These are phyloP conservation scores for Camellia oleifera DNA, from an alignment of 179 eudicot genomes.

Conservation along the genomic window DNA sequence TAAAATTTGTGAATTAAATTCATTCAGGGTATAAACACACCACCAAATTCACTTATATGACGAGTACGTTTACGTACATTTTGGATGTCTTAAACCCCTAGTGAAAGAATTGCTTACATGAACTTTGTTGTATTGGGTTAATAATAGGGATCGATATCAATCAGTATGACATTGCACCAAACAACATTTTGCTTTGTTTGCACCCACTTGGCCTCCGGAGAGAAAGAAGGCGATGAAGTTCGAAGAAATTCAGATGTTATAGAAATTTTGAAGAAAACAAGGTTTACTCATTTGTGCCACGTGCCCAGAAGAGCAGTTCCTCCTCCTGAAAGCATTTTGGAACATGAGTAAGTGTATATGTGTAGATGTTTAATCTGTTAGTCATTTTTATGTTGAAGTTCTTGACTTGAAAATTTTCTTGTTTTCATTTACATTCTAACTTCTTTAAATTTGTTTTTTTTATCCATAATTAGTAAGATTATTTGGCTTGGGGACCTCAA, in stretches of 20 bases:
- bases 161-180: conserved; percentile 53
- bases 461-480: conserved; percentile 33
- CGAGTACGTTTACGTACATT: too few species aligned
- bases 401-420: background rate
- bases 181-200: conserved; percentile 62
- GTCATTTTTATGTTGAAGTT: background rate
- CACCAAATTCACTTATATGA: too few species aligned
- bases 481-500: conserved; percentile 75
- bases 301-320: conserved; percentile 16
- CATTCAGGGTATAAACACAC: too few species aligned
- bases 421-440: background rate
- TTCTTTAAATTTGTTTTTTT: background rate
- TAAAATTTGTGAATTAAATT: too few species aligned
- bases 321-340: conserved; percentile 54
- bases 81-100: background rate
- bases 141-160: conserved; percentile 59
- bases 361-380: too few species aligned
- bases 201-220: conserved; percentile 68
- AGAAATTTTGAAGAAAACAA: conserved; percentile 55
- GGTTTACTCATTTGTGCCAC: conserved; percentile 36
- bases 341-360: conserved; percentile 46
- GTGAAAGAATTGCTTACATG: background rate
- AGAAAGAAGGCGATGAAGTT: conserved; percentile 53
- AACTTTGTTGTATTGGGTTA: background rate
- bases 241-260: conserved; percentile 54